Conservation (phyloP, 805 yeast species). For the Candida glaebosa region DNA sequence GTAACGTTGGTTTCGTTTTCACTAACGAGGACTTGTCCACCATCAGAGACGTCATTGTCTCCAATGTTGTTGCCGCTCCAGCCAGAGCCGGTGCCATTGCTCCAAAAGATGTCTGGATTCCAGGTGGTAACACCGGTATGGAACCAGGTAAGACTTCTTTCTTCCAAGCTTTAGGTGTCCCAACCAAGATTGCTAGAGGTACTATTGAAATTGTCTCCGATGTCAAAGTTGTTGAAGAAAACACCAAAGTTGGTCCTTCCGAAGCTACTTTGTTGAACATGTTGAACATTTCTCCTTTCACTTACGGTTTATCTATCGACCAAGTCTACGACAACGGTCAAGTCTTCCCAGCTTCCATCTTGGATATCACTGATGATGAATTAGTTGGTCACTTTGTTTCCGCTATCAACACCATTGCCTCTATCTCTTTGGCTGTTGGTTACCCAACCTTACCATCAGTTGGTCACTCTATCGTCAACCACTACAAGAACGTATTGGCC, state of each 20-base stretch:
- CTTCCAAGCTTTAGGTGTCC: conserved; percentile 99
- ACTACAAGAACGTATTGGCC: conserved; percentile 98
- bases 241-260: conserved; percentile 94
- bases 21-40: conserved; percentile 92
- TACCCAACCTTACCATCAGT: conserved; percentile 99
- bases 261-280: conserved; percentile 98
- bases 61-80: conserved; percentile 99
- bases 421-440: conserved; percentile 94
- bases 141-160: conserved; percentile 99
- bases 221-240: conserved; percentile 88
- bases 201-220: conserved; percentile 98
- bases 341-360: conserved; percentile 92
- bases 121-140: conserved; percentile 99
- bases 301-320: conserved; percentile 95
- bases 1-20: conserved; percentile 99
- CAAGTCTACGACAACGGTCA: conserved; percentile 99
- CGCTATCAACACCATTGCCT: conserved; percentile 91
- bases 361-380: conserved; percentile 98
- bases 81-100: conserved; percentile 99
- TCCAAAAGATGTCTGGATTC: conserved; percentile 95
- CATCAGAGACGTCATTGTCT: conserved; percentile 81
- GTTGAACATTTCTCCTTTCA: conserved; percentile 99
- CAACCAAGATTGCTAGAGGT: conserved; percentile 99
- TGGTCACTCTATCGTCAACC: conserved; percentile 97
- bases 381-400: conserved; percentile 86